Percentiles rank a stretch among this genome's conserved stretches.
phyloP scores from a whole-genome alignment of 2,329 filamentous ascomycete species.

The Sporothrix pallida region DNA sequence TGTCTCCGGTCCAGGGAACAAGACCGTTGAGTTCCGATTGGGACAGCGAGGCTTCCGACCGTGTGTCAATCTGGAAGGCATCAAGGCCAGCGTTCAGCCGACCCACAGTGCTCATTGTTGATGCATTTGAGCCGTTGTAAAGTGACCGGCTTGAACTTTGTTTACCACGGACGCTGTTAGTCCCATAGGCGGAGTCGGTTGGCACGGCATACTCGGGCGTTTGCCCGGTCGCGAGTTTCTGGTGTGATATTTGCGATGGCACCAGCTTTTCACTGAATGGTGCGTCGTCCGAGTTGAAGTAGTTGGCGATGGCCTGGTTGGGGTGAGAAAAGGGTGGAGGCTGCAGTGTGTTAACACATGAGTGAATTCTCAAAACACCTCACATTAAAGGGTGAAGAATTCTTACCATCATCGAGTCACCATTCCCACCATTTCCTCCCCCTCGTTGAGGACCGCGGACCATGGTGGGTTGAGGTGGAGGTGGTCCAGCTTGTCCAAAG shows the following conservation, averaged over 20 bases:
- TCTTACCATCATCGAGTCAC: no score
- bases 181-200: conserved; percentile 20
- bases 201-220: neutral
- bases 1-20: neutral
- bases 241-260: neutral
- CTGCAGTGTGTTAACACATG: no score
- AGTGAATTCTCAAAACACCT: no score
- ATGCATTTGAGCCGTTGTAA: conserved; percentile 6
- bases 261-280: neutral
- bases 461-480: no score
- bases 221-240: neutral
- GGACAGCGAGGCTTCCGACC: conserved; percentile 2
- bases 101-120: conserved; percentile 1
- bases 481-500: no score
- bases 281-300: neutral
- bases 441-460: no score
- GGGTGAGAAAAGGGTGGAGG: no score
- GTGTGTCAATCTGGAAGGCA: neutral
- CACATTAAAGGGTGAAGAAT: no score
- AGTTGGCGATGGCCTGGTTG: neutral
- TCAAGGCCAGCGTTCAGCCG: neutral
- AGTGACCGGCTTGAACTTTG: conserved; percentile 6
- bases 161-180: conserved; percentile 13
- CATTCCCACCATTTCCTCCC: no score
- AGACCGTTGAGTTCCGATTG: neutral